Evolutionary conservation across 768 basidiomycete species (phyloP), one percentile per base, ranked within the genome.

Genomic region (Lentinula lateritia): DNA sequence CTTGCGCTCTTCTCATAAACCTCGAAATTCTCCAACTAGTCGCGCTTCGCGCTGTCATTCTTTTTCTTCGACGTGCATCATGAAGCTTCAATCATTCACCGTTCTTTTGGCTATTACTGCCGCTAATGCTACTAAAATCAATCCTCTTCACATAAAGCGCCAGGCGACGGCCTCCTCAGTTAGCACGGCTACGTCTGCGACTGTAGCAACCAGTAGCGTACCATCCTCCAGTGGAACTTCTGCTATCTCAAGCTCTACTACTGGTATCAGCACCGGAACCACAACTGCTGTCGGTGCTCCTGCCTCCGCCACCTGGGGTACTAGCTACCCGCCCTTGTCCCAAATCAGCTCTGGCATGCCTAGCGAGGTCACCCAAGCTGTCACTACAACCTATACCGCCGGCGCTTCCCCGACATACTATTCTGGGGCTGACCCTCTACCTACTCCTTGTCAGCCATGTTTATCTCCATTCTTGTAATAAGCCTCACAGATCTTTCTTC

Each of bases 281-380:
- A 15, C 66, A 42, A 38, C 65, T 53, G 57, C 62, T 59, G 62
- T 58, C 62, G 58, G n/a, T 63, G 9, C 55, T 18, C 52, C 64
- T 12, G 62, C 66, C 18, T 34, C 65, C 5, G 55, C 64, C 23
- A 57, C 64, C 5, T 35, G 50, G 60, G 15, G 42, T 54, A 53
- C 48, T 50, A 38, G 52, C 61, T 52, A 87, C 35, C 89, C 87
- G 15, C 81, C 88, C 5, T 73, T 91, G 50, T 79, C 74, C 23
- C 74, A 73, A 56, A 83, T 92, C 53, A 84, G 80, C 1, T 81
- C 80, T 39, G 88, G 87, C 58, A 89, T 89, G 86, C 73, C 87
- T 5, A 73, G 81, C 6, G 76, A 78, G 6, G 63, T 81, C 2
- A 78, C 83, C 0, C 76, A 81, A 1, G 68, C 82, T 1, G 74